Evolutionary conservation across 768 basidiomycete species (phyloP).

Genomic region (Lactifluus piperatus): DNA sequence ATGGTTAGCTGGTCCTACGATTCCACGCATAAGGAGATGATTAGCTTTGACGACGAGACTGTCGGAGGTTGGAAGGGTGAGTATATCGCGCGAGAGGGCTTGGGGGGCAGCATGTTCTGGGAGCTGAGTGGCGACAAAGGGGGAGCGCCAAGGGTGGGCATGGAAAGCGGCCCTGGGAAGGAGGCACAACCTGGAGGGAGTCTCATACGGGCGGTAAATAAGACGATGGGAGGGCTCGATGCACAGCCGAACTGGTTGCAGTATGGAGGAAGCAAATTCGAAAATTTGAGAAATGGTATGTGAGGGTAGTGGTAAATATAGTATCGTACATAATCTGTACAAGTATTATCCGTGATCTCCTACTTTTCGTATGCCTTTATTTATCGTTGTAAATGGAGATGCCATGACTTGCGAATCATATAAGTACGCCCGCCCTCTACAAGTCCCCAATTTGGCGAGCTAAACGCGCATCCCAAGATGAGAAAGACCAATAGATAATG

Average conservation of each 20-base stretch:
- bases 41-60: conserved; percentile 71
- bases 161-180: conserved; percentile 71
- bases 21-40: conserved; percentile 62
- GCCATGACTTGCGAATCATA: background rate
- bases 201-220: conserved; percentile 64
- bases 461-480: background rate
- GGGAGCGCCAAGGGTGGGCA: conserved; percentile 45
- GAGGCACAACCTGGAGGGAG: conserved; percentile 61
- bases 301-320: background rate
- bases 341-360: background rate
- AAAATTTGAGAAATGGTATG: conserved; percentile 74
- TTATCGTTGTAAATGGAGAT: background rate
- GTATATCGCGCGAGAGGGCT: conserved; percentile 65
- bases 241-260: conserved; percentile 65
- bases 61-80: conserved; percentile 66
- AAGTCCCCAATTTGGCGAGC: no score
- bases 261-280: conserved; percentile 70
- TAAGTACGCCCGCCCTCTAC: background rate
- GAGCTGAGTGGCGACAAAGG: conserved; percentile 87
- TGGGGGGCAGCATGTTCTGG: conserved; percentile 95
- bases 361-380: background rate
- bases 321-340: background rate
- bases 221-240: conserved; percentile 19
- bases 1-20: conserved; percentile 84
- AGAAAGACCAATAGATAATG: background rate